Conservation (phyloP, 495 filamentous ascomycete genomes). For the Mytilinidion resinicola region DNA sequence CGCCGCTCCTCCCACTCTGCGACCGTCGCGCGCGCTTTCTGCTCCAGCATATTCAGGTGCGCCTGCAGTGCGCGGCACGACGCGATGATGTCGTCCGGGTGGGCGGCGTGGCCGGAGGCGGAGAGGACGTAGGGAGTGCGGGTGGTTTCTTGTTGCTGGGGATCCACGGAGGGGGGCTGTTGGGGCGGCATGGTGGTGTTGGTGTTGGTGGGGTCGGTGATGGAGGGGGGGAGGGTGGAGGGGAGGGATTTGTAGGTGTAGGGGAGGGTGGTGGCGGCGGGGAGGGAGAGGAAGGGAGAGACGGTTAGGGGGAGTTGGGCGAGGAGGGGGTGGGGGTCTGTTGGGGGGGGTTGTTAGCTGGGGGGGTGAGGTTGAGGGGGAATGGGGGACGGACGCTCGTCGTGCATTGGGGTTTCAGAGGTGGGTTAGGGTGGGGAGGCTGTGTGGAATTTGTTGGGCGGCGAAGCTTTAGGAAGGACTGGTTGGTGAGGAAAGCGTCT, state of each 20-base stretch:
- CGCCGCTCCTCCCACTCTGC: conserved; percentile 64
- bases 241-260: conserved; percentile 91
- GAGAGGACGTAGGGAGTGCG: conserved; percentile 60
- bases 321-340: conserved; percentile 79
- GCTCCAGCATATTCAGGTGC: conserved; percentile 60
- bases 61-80: conserved; percentile 69
- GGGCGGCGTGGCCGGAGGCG: conserved; percentile 60
- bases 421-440: too few species aligned
- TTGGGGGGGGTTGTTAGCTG: neutral
- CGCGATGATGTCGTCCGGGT: conserved; percentile 73
- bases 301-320: conserved; percentile 89
- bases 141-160: conserved; percentile 7
- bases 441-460: neutral
- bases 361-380: conserved; percentile 6
- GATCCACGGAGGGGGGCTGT: conserved; percentile 21
- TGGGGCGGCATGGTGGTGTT: conserved; percentile 27
- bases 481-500: too few species aligned
- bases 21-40: conserved; percentile 59
- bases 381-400: conserved; percentile 24
- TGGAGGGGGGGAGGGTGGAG: conserved; percentile 73
- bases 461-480: neutral
- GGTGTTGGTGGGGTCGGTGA: conserved; percentile 44
- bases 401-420: conserved; percentile 26
- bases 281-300: conserved; percentile 89
- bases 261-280: conserved; percentile 81